phyloP scores from a whole-genome alignment of 441 rosid species.

The Bruguiera hainesii region DNA sequence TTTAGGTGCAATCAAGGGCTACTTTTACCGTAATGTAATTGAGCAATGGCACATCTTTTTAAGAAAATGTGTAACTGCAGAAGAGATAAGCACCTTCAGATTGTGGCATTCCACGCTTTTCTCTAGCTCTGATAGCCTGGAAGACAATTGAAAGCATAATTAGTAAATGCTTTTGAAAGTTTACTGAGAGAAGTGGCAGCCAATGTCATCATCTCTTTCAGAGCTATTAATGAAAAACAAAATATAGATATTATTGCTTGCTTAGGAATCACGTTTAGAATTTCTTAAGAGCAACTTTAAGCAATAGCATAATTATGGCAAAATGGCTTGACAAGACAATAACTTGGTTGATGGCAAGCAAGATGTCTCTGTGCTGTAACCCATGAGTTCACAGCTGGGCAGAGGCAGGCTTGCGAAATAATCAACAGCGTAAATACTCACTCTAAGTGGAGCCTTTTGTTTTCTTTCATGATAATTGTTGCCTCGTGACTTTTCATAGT shows the following conservation, averaged over 20 bases:
- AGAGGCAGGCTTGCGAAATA: not conserved
- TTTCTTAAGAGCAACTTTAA: too few relatives aligned
- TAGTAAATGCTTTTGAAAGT: not conserved
- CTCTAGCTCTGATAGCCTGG: conserved; percentile 13
- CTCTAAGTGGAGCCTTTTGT: conserved; percentile 6
- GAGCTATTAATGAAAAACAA: too few relatives aligned
- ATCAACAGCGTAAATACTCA: not conserved
- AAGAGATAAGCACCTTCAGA: not conserved
- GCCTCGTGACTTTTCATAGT: not conserved
- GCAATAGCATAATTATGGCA: too few relatives aligned
- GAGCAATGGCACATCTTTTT: not conserved
- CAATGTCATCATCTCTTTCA: too few relatives aligned
- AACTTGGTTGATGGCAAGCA: too few relatives aligned
- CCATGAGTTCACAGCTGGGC: not conserved
- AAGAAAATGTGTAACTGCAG: not conserved
- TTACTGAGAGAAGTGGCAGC: not conserved
- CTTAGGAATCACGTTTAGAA: too few relatives aligned
- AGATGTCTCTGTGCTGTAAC: not conserved
- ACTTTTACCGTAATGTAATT: too few relatives aligned
- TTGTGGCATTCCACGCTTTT: not conserved
- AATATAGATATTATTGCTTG: too few relatives aligned
- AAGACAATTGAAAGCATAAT: not conserved
- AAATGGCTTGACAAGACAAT: too few relatives aligned
- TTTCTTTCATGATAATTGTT: not conserved
- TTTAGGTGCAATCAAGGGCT: too few relatives aligned